A percentile compares a stretch with the other conserved stretches of the same genome.
These are phyloP conservation scores for Saururus chinensis DNA, from an alignment of 164 flowering plant species.

Conservation along the genomic window DNA sequence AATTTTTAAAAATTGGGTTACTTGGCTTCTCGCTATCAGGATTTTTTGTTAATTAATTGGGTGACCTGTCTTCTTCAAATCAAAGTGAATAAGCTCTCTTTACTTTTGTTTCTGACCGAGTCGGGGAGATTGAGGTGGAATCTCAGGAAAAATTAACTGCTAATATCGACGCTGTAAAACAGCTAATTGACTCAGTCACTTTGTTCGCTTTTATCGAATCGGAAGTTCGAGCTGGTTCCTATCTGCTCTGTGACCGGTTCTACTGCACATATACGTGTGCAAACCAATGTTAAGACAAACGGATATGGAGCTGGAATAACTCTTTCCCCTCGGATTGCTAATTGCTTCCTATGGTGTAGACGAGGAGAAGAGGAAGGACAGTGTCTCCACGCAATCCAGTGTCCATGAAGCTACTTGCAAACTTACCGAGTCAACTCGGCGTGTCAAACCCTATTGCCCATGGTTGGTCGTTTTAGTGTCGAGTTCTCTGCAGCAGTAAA, in stretches of 20 bases:
- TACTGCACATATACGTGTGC: too few species aligned
- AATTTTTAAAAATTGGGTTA: conserved; percentile 12
- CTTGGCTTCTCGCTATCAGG: background rate
- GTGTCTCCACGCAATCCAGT: too few species aligned
- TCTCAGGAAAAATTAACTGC: background rate
- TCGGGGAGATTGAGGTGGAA: background rate
- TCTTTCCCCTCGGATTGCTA: too few species aligned
- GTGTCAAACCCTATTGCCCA: too few species aligned
- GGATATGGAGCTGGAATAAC: too few species aligned
- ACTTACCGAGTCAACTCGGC: too few species aligned
- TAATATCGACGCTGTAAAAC: background rate
- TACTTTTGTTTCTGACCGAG: background rate
- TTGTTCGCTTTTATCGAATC: background rate
- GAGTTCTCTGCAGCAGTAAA: conserved; percentile 1
- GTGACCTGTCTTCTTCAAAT: background rate
- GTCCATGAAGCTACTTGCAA: too few species aligned
- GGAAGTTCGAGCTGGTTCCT: background rate
- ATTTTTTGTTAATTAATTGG: background rate
- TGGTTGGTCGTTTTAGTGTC: background rate
- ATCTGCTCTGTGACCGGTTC: background rate
- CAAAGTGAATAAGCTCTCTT: background rate
- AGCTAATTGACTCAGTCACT: background rate
- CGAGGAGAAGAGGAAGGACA: too few species aligned
- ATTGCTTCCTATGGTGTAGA: too few species aligned
- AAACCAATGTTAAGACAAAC: too few species aligned